Evolutionary conservation across 305 asterid genomes (phyloP).

Genomic region (Fraxinus baroniana): DNA sequence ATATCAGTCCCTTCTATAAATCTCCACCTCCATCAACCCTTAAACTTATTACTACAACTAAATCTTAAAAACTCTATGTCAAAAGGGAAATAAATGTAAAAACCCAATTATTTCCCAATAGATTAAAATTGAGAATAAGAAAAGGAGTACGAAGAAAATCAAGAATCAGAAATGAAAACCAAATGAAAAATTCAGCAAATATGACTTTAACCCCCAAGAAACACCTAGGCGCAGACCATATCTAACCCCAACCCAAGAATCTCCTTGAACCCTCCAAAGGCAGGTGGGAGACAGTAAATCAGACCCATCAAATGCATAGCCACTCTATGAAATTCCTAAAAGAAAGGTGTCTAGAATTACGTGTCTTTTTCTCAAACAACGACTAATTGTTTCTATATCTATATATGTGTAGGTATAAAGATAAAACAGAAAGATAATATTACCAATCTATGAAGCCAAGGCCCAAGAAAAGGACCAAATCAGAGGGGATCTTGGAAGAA

Average conservation of each 20-base stretch:
- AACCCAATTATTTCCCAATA: slow-evolving; percentile 19
- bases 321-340: slow-evolving; percentile 7
- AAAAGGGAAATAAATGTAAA: slow-evolving; percentile 12
- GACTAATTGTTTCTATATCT: slow-evolving; percentile 17
- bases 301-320: slow-evolving; percentile 40
- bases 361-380: slow-evolving; percentile 16
- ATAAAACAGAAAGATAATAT: slow-evolving; percentile 13
- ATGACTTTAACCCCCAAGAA: slow-evolving; percentile 27
- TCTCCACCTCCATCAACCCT: slow-evolving; percentile 38
- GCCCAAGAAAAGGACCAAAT: slow-evolving; percentile 80
- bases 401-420: slow-evolving; percentile 14
- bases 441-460: slow-evolving; percentile 92
- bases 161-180: slow-evolving; percentile 9
- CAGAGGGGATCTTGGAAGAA: slow-evolving; percentile 82
- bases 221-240: slow-evolving; percentile 36
- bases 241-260: slow-evolving; percentile 48
- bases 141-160: slow-evolving; percentile 7
- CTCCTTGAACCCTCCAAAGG: slow-evolving; percentile 38
- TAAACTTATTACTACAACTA: slow-evolving; percentile 31
- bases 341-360: slow-evolving; percentile 17
- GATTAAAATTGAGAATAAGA: slow-evolving; percentile 14
- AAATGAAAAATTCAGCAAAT: neutral
- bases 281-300: slow-evolving; percentile 36
- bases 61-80: slow-evolving; percentile 15
- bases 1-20: slow-evolving; percentile 33